Conservation (phyloP, 2,329 filamentous ascomycete genomes). For the Macroventuria anomochaeta region DNA sequence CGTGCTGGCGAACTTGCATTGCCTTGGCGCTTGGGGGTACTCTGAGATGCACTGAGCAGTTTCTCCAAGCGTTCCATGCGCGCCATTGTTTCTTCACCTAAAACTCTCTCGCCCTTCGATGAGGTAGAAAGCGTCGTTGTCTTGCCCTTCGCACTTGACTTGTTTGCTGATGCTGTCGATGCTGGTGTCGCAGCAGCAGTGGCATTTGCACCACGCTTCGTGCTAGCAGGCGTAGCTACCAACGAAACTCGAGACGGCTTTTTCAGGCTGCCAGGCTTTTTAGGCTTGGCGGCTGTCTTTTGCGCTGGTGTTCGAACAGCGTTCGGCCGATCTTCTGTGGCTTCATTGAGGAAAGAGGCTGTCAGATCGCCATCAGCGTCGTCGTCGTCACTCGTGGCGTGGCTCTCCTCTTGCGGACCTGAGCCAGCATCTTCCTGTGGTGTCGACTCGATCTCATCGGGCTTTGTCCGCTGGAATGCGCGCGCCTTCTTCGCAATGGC, state of each 20-base stretch:
- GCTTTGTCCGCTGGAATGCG: constrained; percentile 10
- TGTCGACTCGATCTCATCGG: constrained; percentile 23
- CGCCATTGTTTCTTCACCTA: not conserved
- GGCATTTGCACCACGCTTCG: constrained; percentile 1
- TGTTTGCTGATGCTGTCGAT: not conserved
- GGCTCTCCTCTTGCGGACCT: not conserved
- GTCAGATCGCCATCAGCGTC: constrained; percentile 12
- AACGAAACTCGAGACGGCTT: constrained; percentile 14
- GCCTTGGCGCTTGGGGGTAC: not conserved
- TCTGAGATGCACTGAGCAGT: not conserved
- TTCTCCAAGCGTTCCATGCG: constrained; percentile 5
- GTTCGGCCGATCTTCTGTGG: not conserved
- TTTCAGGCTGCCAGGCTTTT: constrained; percentile 18
- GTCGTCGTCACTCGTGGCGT: not conserved
- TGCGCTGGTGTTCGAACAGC: constrained; percentile 3
- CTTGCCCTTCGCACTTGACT: not conserved
- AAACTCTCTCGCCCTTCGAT: not conserved
- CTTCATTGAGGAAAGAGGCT: constrained; percentile 15
- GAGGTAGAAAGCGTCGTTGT: not conserved
- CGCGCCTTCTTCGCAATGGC: constrained; percentile 13
- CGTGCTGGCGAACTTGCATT: not conserved
- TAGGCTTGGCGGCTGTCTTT: not conserved
- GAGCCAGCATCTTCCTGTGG: constrained; percentile 9
- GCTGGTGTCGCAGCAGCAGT: not conserved
- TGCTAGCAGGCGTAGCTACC: constrained; percentile 5